Evolutionary conservation across 768 basidiomycete genomes (phyloP), one percentile per base, ranked within the genome.

Genomic region (Pisolithus marmoratus): DNA sequence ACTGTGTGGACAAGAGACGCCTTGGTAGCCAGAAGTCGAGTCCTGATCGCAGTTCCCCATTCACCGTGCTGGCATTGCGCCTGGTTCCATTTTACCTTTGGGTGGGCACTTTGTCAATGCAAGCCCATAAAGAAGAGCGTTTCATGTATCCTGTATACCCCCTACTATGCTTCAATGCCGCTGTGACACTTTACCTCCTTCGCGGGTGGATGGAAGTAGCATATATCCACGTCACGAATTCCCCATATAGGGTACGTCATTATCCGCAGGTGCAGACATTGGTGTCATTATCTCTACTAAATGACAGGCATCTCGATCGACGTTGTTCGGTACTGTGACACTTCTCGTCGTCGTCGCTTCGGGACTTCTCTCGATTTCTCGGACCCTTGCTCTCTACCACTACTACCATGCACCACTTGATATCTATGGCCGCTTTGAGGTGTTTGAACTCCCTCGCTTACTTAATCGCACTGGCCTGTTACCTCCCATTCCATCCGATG

Each of bases 51-150:
- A 91, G 81, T 62, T 91, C 89, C 17, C 92, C 92, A 0, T 93
- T 86, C 61, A 85, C 80, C 1, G 66, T 91, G 42, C 71, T 98
- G 43, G 79, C 77, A 4, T 66, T 95, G 50, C 79, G 94, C 36
- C 74, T 98, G n/a, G 67, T 78, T n/a, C 93, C 93, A 1, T 74
- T 95, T 54, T 97, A 98, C 70, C 57, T 97, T n/a, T 98, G 96
- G 95, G 60, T 85, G 43, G 79, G 69, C 1, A 85, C 96, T 55
- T 71, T 99, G 58, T 83, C 82, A 4, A 58, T 75, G 3, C 95
- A 98, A 70, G 73, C 87, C 1, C 96, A 99, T 70, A 99, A 99
- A 71, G 96, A 99, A 69, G 96, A 99, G 65, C 79, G 96, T n/a
- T 99, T 99, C 73, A 88, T 97, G 84, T 98, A 85, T 68, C 95